These are phyloP conservation scores for Scutellaria baicalensis DNA, from an alignment of 257 asterid genomes.

Conservation along the genomic window DNA sequence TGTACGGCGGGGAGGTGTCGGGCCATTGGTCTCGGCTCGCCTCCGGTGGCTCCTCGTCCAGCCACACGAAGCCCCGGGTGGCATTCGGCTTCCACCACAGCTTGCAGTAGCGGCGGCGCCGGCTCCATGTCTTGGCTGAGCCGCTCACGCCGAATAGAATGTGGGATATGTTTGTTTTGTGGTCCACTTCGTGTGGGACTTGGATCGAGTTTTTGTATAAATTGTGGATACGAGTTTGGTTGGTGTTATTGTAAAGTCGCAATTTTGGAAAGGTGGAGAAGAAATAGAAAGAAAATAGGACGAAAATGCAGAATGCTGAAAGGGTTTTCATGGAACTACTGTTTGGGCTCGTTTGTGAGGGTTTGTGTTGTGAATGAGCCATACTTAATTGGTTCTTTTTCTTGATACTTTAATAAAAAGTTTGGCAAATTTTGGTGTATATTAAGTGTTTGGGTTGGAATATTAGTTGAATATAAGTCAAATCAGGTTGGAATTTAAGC, in stretches of 20 bases:
- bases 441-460: too few relatives aligned
- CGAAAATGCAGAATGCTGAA: slow-evolving; percentile 21
- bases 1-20: slow-evolving; percentile 40
- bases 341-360: neutral
- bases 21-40: slow-evolving; percentile 22
- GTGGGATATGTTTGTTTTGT: slow-evolving; percentile 35
- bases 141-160: slow-evolving; percentile 80
- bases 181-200: slow-evolving; percentile 9
- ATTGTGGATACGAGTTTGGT: too few relatives aligned
- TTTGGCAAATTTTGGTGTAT: too few relatives aligned
- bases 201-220: too few relatives aligned
- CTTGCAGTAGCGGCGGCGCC: slow-evolving; percentile 58
- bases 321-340: slow-evolving; percentile 27
- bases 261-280: slow-evolving; percentile 18
- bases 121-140: slow-evolving; percentile 63
- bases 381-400: too few relatives aligned
- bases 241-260: neutral
- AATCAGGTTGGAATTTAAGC: too few relatives aligned
- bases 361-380: too few relatives aligned
- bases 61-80: slow-evolving; percentile 82
- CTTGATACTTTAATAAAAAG: too few relatives aligned
- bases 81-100: slow-evolving; percentile 75
- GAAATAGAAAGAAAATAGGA: slow-evolving; percentile 25
- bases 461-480: too few relatives aligned
- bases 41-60: slow-evolving; percentile 37